Percentiles rank a stretch among this genome's conserved stretches.
These are phyloP conservation scores for Plectosphaerella cucumerina DNA, from an alignment of 2,329 filamentous ascomycete genomes.

Conservation along the genomic window DNA sequence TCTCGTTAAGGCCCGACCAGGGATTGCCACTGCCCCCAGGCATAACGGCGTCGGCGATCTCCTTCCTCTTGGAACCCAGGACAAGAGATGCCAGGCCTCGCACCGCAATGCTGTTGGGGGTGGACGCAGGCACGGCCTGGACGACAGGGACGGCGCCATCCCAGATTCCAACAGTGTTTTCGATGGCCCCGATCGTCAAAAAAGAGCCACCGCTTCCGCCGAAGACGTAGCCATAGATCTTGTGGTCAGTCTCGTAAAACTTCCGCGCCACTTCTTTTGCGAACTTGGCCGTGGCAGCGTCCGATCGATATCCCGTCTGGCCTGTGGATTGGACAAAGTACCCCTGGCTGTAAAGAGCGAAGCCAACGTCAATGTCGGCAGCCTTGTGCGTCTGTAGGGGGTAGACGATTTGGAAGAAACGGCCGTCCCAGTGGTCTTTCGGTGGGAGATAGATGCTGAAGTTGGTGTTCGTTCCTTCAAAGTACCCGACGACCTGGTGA, in stretches of 20 bases:
- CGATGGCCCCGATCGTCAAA: slow-evolving; percentile 12
- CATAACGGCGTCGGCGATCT: slow-evolving; percentile 6
- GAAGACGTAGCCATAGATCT: slow-evolving; percentile 16
- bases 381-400: slow-evolving; percentile 11
- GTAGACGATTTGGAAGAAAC: slow-evolving; percentile 16
- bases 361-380: slow-evolving; percentile 7
- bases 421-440: slow-evolving; percentile 8
- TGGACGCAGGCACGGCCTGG: slow-evolving; percentile 14
- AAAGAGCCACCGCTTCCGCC: slow-evolving; percentile 18
- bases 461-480: slow-evolving; percentile 11
- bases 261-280: slow-evolving; percentile 10
- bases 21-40: slow-evolving; percentile 10
- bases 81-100: slow-evolving; percentile 9
- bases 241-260: slow-evolving; percentile 7
- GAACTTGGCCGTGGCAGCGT: slow-evolving; percentile 16
- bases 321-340: slow-evolving; percentile 15
- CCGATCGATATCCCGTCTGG: slow-evolving; percentile 12
- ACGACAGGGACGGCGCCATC: slow-evolving; percentile 15
- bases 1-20: neutral
- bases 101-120: slow-evolving; percentile 11
- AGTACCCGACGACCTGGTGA: slow-evolving; percentile 10
- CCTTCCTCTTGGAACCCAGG: neutral
- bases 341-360: slow-evolving; percentile 13
- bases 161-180: slow-evolving; percentile 17
- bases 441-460: slow-evolving; percentile 18